Base-by-base conservation (phyloP, 805 yeast genomes). In the Metschnikowia amazonensis region DNA sequence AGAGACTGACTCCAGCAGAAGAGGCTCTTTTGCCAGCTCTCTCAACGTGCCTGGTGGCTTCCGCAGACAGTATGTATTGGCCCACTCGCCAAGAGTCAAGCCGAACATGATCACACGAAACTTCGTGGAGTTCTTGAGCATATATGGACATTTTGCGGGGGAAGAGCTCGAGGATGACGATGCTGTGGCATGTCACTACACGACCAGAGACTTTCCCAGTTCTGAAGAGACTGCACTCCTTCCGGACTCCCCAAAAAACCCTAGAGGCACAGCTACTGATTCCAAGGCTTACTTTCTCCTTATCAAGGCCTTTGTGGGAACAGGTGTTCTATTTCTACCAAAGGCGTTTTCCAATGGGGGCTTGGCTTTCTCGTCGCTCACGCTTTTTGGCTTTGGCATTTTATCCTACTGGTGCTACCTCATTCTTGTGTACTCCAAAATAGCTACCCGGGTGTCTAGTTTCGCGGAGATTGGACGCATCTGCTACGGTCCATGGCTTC, bases 141-240 rank as follows among this genome's bases (percentile, higher is more conserved):
- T 86, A 6, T 86, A 86, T 63, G 95, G 95, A 5, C 92, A 86
- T 67, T 86, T 86, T 65, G 94, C 94, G 2, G 95, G 95, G 60
- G 94, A 86, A 63, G 79, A 82, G 32, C 73, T 86, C 44, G 92
- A 84, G 56, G 85, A 81, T 57, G 82, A 77, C 44, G 70, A 67
- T 17, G 89, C 81, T 57, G 70, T 67, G 60, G 77, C 79, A 1
- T 78, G 81, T 50, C 77, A 73, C 48, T 77, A 73, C 50, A 57
- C 54, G 27, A 14, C 29, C 5, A 31, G 25, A 17, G 8, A 29
- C 13, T 10, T 14, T 6, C 25, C 17, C 16, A 35, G 21, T 25
- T 38, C 45, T 16, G 80, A 72, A 38, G 79, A 73, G 37, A 69
- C 66, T 20, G 57, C 67, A 2, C 72, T 72, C 7, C 49, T 64